Evolutionary conservation across 306 rosid genomes (phyloP).

Genomic region (Ziziphus jujuba): DNA sequence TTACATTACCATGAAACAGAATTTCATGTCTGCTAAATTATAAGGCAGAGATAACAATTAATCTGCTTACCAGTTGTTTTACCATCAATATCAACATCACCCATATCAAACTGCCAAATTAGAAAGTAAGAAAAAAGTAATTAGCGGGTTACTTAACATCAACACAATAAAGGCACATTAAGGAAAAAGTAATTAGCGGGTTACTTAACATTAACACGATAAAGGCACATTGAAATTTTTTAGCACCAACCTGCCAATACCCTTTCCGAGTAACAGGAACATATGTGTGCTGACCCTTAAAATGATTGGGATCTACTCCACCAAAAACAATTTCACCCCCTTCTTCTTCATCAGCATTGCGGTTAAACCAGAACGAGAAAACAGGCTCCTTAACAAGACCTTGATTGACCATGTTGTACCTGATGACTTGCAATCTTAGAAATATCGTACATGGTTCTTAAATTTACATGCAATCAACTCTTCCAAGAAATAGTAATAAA

Average conservation of each 20-base stretch:
- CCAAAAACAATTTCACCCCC: conserved; percentile 66
- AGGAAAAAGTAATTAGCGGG: conserved; percentile 1
- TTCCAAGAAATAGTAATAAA: background rate
- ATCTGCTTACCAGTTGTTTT: conserved; percentile 52
- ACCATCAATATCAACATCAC: conserved; percentile 56
- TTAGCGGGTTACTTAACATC: background rate
- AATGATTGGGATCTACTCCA: conserved; percentile 61
- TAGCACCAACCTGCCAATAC: conserved; percentile 81
- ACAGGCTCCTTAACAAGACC: conserved; percentile 55
- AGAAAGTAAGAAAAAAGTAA: conserved; percentile 1
- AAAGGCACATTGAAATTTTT: background rate
- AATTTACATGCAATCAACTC: conserved; percentile 8
- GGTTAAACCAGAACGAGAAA: conserved; percentile 61
- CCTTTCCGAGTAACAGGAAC: conserved; percentile 77
- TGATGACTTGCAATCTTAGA: conserved; percentile 25
- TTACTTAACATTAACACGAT: background rate
- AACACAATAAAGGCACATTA: background rate
- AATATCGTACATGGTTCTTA: background rate
- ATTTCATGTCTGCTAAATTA: background rate
- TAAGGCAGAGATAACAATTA: background rate
- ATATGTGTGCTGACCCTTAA: conserved; percentile 75
- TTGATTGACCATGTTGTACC: conserved; percentile 60
- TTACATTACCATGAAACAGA: background rate
- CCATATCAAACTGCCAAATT: conserved; percentile 70
- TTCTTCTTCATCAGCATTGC: conserved; percentile 50